phyloP scores from a whole-genome alignment of 257 asterid species.

The Nicotiana attenuata region DNA sequence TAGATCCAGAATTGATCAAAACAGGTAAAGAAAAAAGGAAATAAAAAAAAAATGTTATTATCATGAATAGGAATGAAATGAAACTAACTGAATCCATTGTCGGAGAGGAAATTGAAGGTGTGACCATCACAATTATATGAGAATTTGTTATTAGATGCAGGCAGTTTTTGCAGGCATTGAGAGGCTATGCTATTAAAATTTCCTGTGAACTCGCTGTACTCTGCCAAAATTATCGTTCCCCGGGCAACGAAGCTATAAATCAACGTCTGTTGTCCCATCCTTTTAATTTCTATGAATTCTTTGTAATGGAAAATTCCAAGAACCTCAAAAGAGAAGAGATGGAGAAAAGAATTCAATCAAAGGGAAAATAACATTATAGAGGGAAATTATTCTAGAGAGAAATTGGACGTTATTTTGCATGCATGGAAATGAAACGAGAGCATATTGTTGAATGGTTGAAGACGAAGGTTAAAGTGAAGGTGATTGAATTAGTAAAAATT shows the following conservation, averaged over 20 bases:
- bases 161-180: slow-evolving; percentile 51
- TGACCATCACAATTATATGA: slow-evolving; percentile 49
- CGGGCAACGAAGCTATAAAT: slow-evolving; percentile 48
- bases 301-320: background rate
- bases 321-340: background rate
- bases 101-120: slow-evolving; percentile 49
- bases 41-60: background rate
- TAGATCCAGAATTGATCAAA: background rate
- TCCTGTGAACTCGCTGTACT: slow-evolving; percentile 46
- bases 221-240: slow-evolving; percentile 41
- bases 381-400: background rate
- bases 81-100: slow-evolving; percentile 49
- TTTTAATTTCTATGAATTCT: background rate
- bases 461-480: background rate
- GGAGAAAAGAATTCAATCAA: background rate
- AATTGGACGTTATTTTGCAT: background rate
- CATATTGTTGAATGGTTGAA: background rate
- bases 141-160: slow-evolving; percentile 41
- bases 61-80: background rate
- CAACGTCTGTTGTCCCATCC: slow-evolving; percentile 43
- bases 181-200: slow-evolving; percentile 41
- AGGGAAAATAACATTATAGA: background rate
- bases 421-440: background rate
- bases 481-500: background rate
- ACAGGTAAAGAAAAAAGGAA: background rate